Base-by-base conservation (phyloP, 805 yeast genomes). In the Debaryomyces maramus region DNA sequence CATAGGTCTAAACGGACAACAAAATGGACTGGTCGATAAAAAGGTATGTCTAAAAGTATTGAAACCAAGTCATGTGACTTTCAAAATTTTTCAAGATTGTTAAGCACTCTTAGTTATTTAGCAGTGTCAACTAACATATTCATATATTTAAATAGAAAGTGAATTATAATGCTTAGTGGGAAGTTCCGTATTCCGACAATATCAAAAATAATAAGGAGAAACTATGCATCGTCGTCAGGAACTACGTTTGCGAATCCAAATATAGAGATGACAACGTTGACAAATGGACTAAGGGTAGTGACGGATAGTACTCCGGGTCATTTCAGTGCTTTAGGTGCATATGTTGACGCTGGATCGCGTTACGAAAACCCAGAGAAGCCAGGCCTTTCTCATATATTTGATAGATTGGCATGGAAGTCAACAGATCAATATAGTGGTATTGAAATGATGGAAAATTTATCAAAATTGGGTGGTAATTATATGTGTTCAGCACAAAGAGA, bases 401-500 rank as follows among this genome's bases (percentile, higher is more conserved):
- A 91, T 59, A 75, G 97, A 43, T 63, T 93, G 56, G 91, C 98
- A 0, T 93, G 81, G 73, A 82, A 82, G 55, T 79, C 88, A 4
- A 84, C 91, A 0, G 61, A 71, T 24, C 68, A 76, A 40, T 68
- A 73, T 41, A 52, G 77, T 1, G 90, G 88, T 2, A 65, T 73
- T 31, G 75, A 83, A 37, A 86, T 93, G 88, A 73, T 86, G 48
- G 84, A 84, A 47, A 75, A 75, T 15, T 68, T 93, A 46, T 89
- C 88, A 41, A 71, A 78, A 26, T 63, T 93, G 42, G 99, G 99
- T 35, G 99, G 98, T 10, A 91, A 89, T 60, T 89, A 85, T 63
- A 90, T 88, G 80, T 86, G 96, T 56, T 84, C 95, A 1, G 85
- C 96, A 0, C 86, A 95, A 6, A 75, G 99, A 55, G 99, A 93